A percentile compares a stretch with the other conserved stretches of the same genome.
These are phyloP conservation scores for Pezicula radicicola DNA, from an alignment of 2,329 filamentous ascomycete species.

Conservation along the genomic window DNA sequence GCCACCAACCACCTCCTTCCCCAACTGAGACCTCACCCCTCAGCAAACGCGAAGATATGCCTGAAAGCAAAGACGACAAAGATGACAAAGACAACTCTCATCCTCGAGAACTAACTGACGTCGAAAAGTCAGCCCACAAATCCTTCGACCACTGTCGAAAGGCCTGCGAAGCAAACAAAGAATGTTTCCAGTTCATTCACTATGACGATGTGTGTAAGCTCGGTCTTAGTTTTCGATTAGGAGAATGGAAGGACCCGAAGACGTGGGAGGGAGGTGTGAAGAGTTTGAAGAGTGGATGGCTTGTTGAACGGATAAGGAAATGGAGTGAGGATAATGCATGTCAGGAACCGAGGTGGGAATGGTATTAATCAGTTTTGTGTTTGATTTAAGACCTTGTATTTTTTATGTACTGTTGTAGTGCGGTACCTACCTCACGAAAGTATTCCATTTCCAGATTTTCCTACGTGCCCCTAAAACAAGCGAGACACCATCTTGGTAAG, in stretches of 20 bases:
- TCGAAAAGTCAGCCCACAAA: constrained; percentile 42
- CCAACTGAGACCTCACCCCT: too few species aligned
- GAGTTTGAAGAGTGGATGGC: constrained; percentile 12
- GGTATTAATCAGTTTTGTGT: neutral
- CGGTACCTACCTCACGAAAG: too few species aligned
- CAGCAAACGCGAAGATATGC: too few species aligned
- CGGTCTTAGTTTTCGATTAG: constrained; percentile 7
- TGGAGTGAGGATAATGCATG: constrained; percentile 13
- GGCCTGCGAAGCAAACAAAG: constrained; percentile 38
- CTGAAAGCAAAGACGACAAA: too few species aligned
- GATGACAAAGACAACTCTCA: too few species aligned
- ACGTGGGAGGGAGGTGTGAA: constrained; percentile 1
- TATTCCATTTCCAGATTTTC: too few species aligned
- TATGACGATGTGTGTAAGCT: constrained; percentile 16
- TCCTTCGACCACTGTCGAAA: constrained; percentile 42
- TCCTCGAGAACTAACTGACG: neutral
- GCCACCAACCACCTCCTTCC: too few species aligned
- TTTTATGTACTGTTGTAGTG: too few species aligned
- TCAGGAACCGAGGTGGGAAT: constrained; percentile 7
- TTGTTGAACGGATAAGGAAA: constrained; percentile 10
- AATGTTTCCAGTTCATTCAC: constrained; percentile 34
- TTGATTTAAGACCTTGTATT: neutral
- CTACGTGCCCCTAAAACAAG: too few species aligned
- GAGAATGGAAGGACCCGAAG: constrained; percentile 5
- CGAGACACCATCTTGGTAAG: too few species aligned